Conservation (phyloP, 345 rosid genomes). For the Brassica cretica region DNA sequence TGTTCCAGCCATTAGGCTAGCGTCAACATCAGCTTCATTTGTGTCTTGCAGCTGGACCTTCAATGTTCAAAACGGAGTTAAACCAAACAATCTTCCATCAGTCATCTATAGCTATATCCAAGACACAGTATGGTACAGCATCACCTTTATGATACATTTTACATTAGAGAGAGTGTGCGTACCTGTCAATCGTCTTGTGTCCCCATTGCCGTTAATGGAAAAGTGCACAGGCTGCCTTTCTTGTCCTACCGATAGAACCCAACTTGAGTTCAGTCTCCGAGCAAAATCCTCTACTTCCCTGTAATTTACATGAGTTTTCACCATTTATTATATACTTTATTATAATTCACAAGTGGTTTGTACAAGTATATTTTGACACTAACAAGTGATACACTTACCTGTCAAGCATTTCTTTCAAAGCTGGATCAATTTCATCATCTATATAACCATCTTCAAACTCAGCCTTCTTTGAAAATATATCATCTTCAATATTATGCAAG, state of each 20-base stretch:
- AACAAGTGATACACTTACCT: slow-evolving; percentile 46
- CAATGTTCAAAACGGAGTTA: slow-evolving; percentile 29
- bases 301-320: slow-evolving; percentile 13
- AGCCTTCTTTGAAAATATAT: slow-evolving; percentile 46
- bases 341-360: no score
- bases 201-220: slow-evolving; percentile 59
- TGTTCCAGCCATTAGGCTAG: slow-evolving; percentile 40
- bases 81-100: slow-evolving; percentile 30
- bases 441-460: slow-evolving; percentile 70
- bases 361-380: no score
- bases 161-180: slow-evolving; percentile 1
- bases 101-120: slow-evolving; percentile 23
- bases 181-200: slow-evolving; percentile 55
- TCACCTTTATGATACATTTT: neutral
- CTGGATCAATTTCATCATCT: slow-evolving; percentile 93
- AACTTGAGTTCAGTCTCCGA: slow-evolving; percentile 82
- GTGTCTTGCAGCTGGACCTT: slow-evolving; percentile 41
- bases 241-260: slow-evolving; percentile 68
- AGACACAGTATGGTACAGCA: slow-evolving; percentile 12
- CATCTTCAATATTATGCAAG: slow-evolving; percentile 45
- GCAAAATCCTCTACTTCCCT: slow-evolving; percentile 98
- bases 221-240: slow-evolving; percentile 54
- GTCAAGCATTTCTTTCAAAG: slow-evolving; percentile 77
- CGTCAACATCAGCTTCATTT: slow-evolving; percentile 20
- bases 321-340: neutral